phyloP scores from a whole-genome alignment of 2,329 filamentous ascomycete genomes.

The Cadophora luteo-olivacea region DNA sequence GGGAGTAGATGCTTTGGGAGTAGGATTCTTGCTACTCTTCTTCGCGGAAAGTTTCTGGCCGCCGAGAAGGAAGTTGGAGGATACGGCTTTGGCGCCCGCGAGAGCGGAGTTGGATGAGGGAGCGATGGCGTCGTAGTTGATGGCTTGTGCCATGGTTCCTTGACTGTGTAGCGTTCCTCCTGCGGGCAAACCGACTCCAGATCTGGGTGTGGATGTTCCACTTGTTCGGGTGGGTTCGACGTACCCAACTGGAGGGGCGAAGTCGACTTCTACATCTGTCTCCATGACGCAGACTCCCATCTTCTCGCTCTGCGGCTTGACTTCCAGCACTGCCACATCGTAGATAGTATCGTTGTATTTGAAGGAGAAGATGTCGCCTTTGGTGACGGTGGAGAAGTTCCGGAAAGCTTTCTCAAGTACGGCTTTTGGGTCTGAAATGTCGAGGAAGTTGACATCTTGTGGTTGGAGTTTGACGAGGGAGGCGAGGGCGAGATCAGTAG shows the following conservation, averaged over 20 bases:
- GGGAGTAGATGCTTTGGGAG: constrained; percentile 76
- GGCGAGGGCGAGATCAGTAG: constrained; percentile 88
- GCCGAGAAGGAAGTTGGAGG: constrained; percentile 79
- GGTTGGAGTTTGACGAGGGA: constrained; percentile 96
- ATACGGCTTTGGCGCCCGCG: constrained; percentile 64
- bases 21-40: constrained; percentile 78
- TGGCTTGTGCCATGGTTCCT: constrained; percentile 96
- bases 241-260: constrained; percentile 92
- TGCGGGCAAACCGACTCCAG: constrained; percentile 65
- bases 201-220: constrained; percentile 87
- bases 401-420: constrained; percentile 96
- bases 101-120: constrained; percentile 74
- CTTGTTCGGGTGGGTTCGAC: constrained; percentile 76
- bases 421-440: constrained; percentile 96
- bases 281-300: constrained; percentile 94
- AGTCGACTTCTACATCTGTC: constrained; percentile 96
- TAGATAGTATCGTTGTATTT: constrained; percentile 95
- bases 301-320: constrained; percentile 83
- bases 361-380: constrained; percentile 95
- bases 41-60: constrained; percentile 86
- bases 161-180: constrained; percentile 82
- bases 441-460: constrained; percentile 90
- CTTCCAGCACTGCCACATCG: constrained; percentile 90
- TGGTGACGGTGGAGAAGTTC: constrained; percentile 92
- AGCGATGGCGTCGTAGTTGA: constrained; percentile 92